Conservation (phyloP, 257 asterid species). For the Paulownia fortunei region DNA sequence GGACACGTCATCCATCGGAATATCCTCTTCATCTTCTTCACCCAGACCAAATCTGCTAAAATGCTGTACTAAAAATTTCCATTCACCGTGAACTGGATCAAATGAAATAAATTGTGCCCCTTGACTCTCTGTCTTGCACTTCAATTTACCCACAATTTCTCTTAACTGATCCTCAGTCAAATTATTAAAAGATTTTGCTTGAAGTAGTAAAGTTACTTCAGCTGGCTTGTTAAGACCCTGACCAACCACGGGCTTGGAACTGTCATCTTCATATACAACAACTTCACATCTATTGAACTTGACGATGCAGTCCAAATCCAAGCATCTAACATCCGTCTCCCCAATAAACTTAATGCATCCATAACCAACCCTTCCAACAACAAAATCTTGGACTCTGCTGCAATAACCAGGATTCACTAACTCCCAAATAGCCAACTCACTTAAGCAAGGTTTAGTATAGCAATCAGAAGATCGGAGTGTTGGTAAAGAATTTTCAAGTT, state of each 20-base stretch:
- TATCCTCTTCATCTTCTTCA: constrained; percentile 92
- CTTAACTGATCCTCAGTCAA: constrained; percentile 29
- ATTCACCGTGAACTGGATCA: constrained; percentile 62
- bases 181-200: constrained; percentile 28
- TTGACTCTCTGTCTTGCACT: constrained; percentile 67
- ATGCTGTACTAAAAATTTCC: constrained; percentile 89
- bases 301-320: constrained; percentile 77
- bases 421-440: constrained; percentile 76
- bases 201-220: constrained; percentile 73
- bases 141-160: constrained; percentile 57
- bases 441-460: constrained; percentile 75
- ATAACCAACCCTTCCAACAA: constrained; percentile 79
- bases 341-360: constrained; percentile 73
- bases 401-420: constrained; percentile 69
- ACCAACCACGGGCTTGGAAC: constrained; percentile 71
- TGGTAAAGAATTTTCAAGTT: constrained; percentile 56
- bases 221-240: constrained; percentile 92
- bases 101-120: constrained; percentile 87
- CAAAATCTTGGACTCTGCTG: constrained; percentile 71
- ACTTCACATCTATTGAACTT: constrained; percentile 71
- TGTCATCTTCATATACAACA: constrained; percentile 78
- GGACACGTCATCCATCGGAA: constrained; percentile 66
- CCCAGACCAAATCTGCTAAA: constrained; percentile 94
- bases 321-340: constrained; percentile 80
- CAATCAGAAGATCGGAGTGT: constrained; percentile 64